Conservation (phyloP, 2,329 filamentous ascomycete species). For the Polychaeton citri region DNA sequence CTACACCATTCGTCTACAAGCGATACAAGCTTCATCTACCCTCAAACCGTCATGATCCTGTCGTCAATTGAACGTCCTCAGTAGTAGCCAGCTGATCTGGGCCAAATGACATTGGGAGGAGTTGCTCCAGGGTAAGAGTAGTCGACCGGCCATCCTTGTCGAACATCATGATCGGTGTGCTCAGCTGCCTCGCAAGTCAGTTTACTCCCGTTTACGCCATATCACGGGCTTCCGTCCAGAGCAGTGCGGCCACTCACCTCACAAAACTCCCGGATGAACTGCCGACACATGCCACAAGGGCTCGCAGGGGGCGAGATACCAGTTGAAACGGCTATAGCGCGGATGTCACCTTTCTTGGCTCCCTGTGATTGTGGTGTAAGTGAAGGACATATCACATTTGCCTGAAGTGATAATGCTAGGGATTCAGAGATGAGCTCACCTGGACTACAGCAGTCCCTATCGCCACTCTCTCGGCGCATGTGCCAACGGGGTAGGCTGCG, state of each 20-base stretch:
- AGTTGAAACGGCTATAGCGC: conserved; percentile 73
- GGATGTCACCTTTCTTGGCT: conserved; percentile 42
- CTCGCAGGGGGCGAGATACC: conserved; percentile 40
- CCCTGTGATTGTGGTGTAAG: conserved; percentile 9
- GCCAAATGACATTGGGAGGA: conserved; percentile 42
- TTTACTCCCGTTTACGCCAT: no score
- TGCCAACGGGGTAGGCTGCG: conserved; percentile 83
- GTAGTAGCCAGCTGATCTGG: conserved; percentile 32
- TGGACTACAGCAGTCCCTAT: conserved; percentile 62
- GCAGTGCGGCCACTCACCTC: conserved; percentile 15
- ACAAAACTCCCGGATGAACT: conserved; percentile 49
- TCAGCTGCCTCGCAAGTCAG: conserved; percentile 22
- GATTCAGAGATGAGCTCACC: conserved; percentile 15
- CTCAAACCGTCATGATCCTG: no score
- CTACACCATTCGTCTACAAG: no score
- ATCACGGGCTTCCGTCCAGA: no score
- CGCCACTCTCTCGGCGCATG: conserved; percentile 86
- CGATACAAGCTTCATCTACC: no score
- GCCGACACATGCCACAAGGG: conserved; percentile 92
- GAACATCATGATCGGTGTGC: conserved; percentile 80
- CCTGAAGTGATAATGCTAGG: background rate
- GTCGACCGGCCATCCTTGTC: conserved; percentile 63
- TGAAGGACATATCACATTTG: background rate
- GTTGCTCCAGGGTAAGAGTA: conserved; percentile 54
- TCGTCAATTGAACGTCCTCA: no score